Percentiles rank a stretch among this genome's conserved stretches.
Conservation (phyloP, 495 filamentous ascomycete genomes). For the Aspergillus incahuasiensis region DNA sequence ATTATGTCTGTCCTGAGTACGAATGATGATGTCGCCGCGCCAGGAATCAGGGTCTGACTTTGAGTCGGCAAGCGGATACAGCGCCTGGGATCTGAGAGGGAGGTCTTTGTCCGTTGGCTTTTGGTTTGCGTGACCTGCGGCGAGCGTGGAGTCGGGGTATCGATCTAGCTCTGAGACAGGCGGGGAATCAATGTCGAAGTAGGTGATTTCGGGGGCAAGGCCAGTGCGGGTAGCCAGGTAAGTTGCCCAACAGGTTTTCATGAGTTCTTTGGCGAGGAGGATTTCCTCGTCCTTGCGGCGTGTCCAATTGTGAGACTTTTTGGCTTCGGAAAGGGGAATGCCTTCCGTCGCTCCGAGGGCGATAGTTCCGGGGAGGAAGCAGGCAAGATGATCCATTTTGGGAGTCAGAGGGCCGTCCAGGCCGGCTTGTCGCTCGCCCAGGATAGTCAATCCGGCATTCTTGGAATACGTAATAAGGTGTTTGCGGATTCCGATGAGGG, state of each 20-base stretch:
- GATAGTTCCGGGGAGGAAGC: constrained; percentile 96
- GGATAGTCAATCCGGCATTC: constrained; percentile 71
- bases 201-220: constrained; percentile 86
- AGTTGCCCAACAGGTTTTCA: constrained; percentile 97
- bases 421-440: constrained; percentile 79
- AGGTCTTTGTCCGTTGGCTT: constrained; percentile 17
- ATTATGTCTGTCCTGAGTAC: constrained; percentile 76
- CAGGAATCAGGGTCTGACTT: constrained; percentile 34
- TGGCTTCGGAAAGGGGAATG: constrained; percentile 65
- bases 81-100: constrained; percentile 30
- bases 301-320: constrained; percentile 64
- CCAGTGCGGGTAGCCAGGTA: constrained; percentile 84
- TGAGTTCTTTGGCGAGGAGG: constrained; percentile 77
- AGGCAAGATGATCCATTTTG: constrained; percentile 98
- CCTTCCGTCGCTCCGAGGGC: constrained; percentile 85
- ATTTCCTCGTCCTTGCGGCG: constrained; percentile 82
- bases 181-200: constrained; percentile 68
- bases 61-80: constrained; percentile 17
- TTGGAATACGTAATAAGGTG: constrained; percentile 86
- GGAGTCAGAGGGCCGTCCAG: constrained; percentile 59
- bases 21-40: constrained; percentile 73
- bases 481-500: constrained; percentile 79
- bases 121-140: constrained; percentile 13
- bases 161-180: constrained; percentile 38
- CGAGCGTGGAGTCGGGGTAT: constrained; percentile 31